A percentile compares a stretch with the other conserved stretches of the same genome.
phyloP scores from a whole-genome alignment of 2,329 filamentous ascomycete species.

The Cephalotrichum gorgonifer region DNA sequence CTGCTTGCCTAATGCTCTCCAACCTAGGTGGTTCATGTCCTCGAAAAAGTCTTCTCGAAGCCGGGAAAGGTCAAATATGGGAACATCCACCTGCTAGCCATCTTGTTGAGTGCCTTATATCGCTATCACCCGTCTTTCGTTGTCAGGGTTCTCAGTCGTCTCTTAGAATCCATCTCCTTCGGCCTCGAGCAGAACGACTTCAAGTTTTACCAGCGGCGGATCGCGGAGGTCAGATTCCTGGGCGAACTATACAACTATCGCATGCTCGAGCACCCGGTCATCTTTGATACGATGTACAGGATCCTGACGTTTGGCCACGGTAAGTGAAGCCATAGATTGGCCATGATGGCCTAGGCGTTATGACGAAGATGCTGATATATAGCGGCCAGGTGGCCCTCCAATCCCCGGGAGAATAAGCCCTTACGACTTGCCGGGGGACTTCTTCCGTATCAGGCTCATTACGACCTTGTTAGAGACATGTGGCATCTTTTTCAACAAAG shows the following conservation, averaged over 20 bases:
- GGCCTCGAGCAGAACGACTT: constrained; percentile 95
- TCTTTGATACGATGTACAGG: constrained; percentile 92
- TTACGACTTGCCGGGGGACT: constrained; percentile 85
- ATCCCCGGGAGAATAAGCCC: constrained; percentile 65
- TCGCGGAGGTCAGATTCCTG: constrained; percentile 93
- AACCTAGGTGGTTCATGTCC: constrained; percentile 55
- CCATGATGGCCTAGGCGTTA: not conserved
- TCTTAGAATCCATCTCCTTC: constrained; percentile 78
- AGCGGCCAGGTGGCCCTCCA: constrained; percentile 58
- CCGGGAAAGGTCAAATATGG: constrained; percentile 96
- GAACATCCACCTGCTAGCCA: constrained; percentile 87
- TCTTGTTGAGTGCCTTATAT: constrained; percentile 78
- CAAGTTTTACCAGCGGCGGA: constrained; percentile 88
- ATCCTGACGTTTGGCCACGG: constrained; percentile 87
- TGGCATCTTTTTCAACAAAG: constrained; percentile 91
- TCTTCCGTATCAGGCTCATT: constrained; percentile 85
- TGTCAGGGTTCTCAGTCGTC: constrained; percentile 80
- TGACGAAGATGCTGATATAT: not conserved
- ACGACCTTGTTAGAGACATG: constrained; percentile 89
- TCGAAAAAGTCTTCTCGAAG: constrained; percentile 90
- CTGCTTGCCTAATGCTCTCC: not conserved
- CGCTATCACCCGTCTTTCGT: constrained; percentile 89
- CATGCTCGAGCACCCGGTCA: constrained; percentile 87
- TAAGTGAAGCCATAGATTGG: too few relatives aligned
- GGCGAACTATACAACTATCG: constrained; percentile 97